These are phyloP conservation scores for Thielaviopsis populi DNA, from an alignment of 2,329 filamentous ascomycete genomes.

Conservation along the genomic window DNA sequence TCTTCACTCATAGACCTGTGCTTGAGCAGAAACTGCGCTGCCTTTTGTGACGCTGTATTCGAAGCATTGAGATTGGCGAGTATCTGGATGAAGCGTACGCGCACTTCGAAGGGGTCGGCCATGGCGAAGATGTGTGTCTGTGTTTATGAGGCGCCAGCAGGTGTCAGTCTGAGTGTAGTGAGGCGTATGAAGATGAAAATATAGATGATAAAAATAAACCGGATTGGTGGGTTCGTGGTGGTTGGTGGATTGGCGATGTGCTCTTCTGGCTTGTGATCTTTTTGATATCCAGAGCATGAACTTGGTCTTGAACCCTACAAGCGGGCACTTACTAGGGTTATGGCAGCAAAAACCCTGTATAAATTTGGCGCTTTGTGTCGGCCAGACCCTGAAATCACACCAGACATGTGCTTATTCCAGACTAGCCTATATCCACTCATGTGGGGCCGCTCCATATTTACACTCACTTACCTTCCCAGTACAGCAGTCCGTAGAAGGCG, in stretches of 20 bases:
- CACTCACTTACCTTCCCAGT: neutral
- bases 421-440: neutral
- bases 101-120: slow-evolving; percentile 89
- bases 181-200: neutral
- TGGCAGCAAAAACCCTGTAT: neutral
- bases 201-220: neutral
- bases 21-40: slow-evolving; percentile 86
- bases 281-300: neutral
- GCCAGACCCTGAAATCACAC: neutral
- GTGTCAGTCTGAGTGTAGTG: neutral
- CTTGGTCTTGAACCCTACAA: neutral
- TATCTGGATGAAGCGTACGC: slow-evolving; percentile 87
- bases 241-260: no score
- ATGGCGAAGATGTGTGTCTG: slow-evolving; percentile 24
- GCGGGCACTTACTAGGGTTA: neutral
- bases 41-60: slow-evolving; percentile 76
- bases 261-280: neutral
- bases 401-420: neutral
- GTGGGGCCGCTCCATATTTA: neutral
- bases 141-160: neutral
- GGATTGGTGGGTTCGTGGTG: neutral
- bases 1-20: slow-evolving; percentile 94
- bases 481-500: neutral
- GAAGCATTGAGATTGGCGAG: slow-evolving; percentile 85
- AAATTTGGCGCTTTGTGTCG: slow-evolving; percentile 8